Evolutionary conservation across 768 basidiomycete species (phyloP), one percentile per base, ranked within the genome.

Genomic region (Lentinula guzmanii): DNA sequence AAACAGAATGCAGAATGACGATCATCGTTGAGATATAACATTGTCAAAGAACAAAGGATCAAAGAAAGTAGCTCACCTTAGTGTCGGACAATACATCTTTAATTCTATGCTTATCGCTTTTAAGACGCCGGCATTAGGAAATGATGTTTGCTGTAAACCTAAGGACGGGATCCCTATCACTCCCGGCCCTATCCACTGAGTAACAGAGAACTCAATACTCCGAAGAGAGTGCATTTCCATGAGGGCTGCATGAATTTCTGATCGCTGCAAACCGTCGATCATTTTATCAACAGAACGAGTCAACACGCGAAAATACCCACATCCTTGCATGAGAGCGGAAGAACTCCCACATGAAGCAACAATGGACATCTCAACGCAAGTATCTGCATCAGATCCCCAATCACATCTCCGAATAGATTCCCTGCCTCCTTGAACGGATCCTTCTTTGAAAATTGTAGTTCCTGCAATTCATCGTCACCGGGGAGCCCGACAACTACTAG

Each of bases 31-130:
- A 28, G 28, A 28, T 28, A 28, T 8, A 51, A 13, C 21, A 51
- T 28, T 4, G 31, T 7, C 10, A 43, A 16, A 5, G 15, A 5
- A 43, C 5, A 43, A 43, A 43, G 42, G 11, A 43, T 43, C 45
- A 33, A 7, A 34, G 16, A 6, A 52, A 33, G 5, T 21, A 52
- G 31, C 39, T 41, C 13, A 56, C 55, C 39, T n/a, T 5, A 56
- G n/a, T 15, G 55, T 41, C 5, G 55, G 55, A 8, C 55, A 56
- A 31, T 56, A 56, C 41, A 56, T 56, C n/a, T 56, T 56, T 6
- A 56, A 24, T 56, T 56, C 55, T 9, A 56, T 56, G 13, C 55
- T 56, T 37, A 56, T 56, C 41, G 55, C 55, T 43, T 56, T 56
- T 21, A 56, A 56, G 16, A 39, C 28, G 24, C 10, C 28, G 7